A percentile compares a stretch with the other conserved stretches of the same genome.
Conservation (phyloP, 306 rosid species). For the Geum urbanum region DNA sequence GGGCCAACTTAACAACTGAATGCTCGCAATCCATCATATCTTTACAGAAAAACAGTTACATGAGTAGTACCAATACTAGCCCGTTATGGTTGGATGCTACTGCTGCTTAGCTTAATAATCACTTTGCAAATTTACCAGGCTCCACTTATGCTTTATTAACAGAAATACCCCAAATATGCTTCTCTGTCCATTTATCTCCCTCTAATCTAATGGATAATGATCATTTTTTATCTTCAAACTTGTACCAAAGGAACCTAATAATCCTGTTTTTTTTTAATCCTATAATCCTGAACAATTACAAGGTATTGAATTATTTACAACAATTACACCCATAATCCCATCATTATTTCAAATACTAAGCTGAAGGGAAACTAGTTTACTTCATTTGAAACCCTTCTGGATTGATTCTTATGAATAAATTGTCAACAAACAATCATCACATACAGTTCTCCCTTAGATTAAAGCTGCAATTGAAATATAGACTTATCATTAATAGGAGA, state of each 20-base stretch:
- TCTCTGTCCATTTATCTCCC: not conserved
- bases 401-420: not conserved
- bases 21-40: not conserved
- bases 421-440: not conserved
- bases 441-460: constrained; percentile 3
- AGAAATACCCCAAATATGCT: not conserved
- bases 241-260: too few species aligned
- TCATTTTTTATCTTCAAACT: not conserved
- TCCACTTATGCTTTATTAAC: too few species aligned
- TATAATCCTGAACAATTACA: not conserved
- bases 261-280: too few species aligned
- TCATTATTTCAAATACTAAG: not conserved
- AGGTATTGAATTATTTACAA: not conserved
- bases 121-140: too few species aligned
- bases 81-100: not conserved
- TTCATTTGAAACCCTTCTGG: not conserved
- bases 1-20: not conserved
- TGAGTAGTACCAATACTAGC: too few species aligned
- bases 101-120: not conserved
- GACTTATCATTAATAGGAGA: not conserved
- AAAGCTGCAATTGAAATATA: not conserved
- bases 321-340: not conserved
- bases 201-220: not conserved
- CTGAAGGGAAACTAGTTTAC: not conserved
- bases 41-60: too few species aligned